Conservation (phyloP, 768 basidiomycete genomes). For the Trametes cingulata region DNA sequence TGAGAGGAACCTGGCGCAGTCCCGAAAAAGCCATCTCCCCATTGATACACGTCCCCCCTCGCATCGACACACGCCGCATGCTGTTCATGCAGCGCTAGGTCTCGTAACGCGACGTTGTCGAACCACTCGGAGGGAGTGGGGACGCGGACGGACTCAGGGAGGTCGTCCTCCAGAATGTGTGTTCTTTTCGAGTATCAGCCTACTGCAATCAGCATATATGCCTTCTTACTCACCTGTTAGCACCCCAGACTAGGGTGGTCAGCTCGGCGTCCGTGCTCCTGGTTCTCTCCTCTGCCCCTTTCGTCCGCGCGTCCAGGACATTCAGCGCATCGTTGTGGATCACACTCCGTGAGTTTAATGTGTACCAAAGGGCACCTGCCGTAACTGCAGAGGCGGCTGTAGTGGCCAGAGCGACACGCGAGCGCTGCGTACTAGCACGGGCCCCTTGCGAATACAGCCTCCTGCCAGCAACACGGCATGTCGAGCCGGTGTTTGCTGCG, state of each 20-base stretch:
- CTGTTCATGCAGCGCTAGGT: conserved; percentile 63
- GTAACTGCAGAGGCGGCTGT: conserved; percentile 36
- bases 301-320: conserved; percentile 2
- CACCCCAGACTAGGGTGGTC: conserved; percentile 68
- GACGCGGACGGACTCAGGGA: conserved; percentile 44
- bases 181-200: conserved; percentile 40
- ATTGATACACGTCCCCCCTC: conserved; percentile 81
- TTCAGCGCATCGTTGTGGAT: conserved; percentile 39
- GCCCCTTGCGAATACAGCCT: conserved; percentile 4
- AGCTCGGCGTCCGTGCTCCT: conserved; percentile 35
- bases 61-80: conserved; percentile 79
- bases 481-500: neutral
- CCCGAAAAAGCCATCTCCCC: conserved; percentile 69
- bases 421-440: neutral
- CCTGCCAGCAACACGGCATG: neutral
- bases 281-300: neutral
- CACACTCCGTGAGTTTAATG: conserved; percentile 23
- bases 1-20: conserved; percentile 25
- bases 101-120: conserved; percentile 68
- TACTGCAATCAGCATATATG: conserved; percentile 33
- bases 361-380: conserved; percentile 43
- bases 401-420: conserved; percentile 14
- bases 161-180: conserved; percentile 42
- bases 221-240: conserved; percentile 55
- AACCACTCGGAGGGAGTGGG: conserved; percentile 60